These are phyloP conservation scores for Epichloe aotearoae DNA, from an alignment of 2,329 filamentous ascomycete species.

Conservation along the genomic window DNA sequence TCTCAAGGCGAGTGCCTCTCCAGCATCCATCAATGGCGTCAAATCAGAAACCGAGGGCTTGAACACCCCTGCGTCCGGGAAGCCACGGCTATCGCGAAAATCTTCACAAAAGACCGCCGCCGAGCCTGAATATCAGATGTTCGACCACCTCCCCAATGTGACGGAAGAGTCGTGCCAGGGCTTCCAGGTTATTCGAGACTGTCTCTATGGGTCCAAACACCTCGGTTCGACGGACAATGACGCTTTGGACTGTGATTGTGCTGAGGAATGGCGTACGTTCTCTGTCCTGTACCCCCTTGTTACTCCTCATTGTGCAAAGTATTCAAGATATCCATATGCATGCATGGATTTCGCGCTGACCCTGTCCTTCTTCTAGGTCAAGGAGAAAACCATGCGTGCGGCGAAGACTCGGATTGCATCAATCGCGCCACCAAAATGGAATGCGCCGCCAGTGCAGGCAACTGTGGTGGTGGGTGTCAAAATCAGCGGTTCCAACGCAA, in stretches of 20 bases:
- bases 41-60: slow-evolving; percentile 27
- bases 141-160: slow-evolving; percentile 61
- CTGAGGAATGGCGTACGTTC: slow-evolving; percentile 83
- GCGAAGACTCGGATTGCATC: slow-evolving; percentile 95
- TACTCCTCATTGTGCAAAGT: not conserved
- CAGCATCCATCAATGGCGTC: slow-evolving; percentile 31
- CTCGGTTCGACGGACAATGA: slow-evolving; percentile 86
- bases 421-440: slow-evolving; percentile 98
- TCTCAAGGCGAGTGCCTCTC: slow-evolving; percentile 18
- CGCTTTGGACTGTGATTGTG: slow-evolving; percentile 86
- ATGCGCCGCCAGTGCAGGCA: slow-evolving; percentile 64
- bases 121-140: slow-evolving; percentile 51
- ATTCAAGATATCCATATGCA: not conserved
- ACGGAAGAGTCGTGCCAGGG: slow-evolving; percentile 61
- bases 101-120: slow-evolving; percentile 52
- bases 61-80: slow-evolving; percentile 35
- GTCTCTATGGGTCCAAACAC: slow-evolving; percentile 82
- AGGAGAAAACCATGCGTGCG: slow-evolving; percentile 70
- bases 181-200: slow-evolving; percentile 73
- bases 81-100: slow-evolving; percentile 61
- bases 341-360: not conserved
- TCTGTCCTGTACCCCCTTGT: not conserved
- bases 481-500: slow-evolving; percentile 91
- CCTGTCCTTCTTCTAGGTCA: slow-evolving; percentile 29
- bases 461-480: slow-evolving; percentile 76